Evolutionary conservation across 768 basidiomycete genomes (phyloP).

Genomic region (Ramaria rubella): DNA sequence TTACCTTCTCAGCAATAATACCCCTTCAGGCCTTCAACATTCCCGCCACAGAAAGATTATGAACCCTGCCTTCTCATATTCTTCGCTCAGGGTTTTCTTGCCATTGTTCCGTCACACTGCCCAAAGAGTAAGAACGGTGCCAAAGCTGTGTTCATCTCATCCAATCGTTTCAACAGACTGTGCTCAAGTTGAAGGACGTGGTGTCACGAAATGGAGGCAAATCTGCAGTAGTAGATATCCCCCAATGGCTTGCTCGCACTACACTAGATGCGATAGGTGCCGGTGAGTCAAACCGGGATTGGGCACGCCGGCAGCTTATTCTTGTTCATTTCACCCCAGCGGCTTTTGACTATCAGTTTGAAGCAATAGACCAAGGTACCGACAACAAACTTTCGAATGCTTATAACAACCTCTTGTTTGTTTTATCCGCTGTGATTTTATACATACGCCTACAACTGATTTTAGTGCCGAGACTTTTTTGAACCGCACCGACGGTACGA

Average conservation of each 20-base stretch:
- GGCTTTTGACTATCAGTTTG: conserved; percentile 21
- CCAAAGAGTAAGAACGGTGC: not conserved
- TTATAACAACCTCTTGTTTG: conserved; percentile 2
- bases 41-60: conserved; percentile 10
- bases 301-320: not conserved
- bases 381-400: not conserved
- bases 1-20: not conserved
- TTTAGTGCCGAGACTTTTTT: conserved; percentile 1
- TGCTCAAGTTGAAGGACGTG: not conserved
- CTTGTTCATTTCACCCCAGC: conserved; percentile 6
- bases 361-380: conserved; percentile 13
- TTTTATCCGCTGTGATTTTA: not conserved
- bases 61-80: conserved; percentile 8
- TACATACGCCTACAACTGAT: no score
- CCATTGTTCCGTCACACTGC: conserved; percentile 8
- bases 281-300: not conserved
- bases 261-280: conserved; percentile 10
- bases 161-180: not conserved
- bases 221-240: conserved; percentile 1
- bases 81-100: not conserved
- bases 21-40: not conserved
- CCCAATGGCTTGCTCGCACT: conserved; percentile 7
- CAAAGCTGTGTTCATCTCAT: not conserved
- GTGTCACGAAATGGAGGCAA: not conserved
- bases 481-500: conserved; percentile 4